Conservation (phyloP, 106 monocot species). For the Dendrobium nobile region DNA sequence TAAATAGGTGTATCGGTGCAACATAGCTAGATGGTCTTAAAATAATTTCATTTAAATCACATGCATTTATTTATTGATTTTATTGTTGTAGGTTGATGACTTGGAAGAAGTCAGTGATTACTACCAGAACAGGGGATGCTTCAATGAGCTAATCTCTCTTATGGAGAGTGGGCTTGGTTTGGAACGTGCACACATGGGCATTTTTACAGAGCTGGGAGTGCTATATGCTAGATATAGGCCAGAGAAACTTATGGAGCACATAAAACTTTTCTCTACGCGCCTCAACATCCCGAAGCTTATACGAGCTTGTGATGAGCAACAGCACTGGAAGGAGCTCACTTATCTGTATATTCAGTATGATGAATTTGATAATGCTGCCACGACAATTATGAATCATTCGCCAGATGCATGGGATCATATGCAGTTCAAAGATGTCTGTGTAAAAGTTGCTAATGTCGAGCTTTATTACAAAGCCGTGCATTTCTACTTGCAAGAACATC, state of each 20-base stretch:
- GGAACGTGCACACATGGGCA: slow-evolving; percentile 98
- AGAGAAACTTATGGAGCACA: slow-evolving; percentile 98
- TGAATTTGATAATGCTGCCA: slow-evolving; percentile 97
- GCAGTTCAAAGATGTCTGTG: slow-evolving; percentile 93
- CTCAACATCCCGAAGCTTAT: slow-evolving; percentile 98
- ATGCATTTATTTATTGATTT: background rate
- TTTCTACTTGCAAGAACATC: slow-evolving; percentile 95
- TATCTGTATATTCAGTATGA: slow-evolving; percentile 97
- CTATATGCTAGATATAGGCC: slow-evolving; percentile 86
- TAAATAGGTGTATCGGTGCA: no score
- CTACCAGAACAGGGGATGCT: slow-evolving; percentile 99
- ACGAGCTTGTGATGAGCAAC: slow-evolving; percentile 89
- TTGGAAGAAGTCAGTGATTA: slow-evolving; percentile 97
- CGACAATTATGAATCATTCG: slow-evolving; percentile 98
- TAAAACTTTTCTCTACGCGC: slow-evolving; percentile 88
- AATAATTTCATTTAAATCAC: background rate
- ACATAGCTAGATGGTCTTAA: no score
- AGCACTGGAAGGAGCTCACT: slow-evolving; percentile 95
- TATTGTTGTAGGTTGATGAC: slow-evolving; percentile 75
- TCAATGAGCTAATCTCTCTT: slow-evolving; percentile 92
- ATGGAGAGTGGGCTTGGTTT: slow-evolving; percentile 99
- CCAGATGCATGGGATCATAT: slow-evolving; percentile 99
- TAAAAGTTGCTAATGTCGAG: slow-evolving; percentile 96
- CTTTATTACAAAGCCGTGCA: slow-evolving; percentile 98
- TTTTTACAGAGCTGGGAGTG: slow-evolving; percentile 96